Conservation (phyloP, 805 yeast species). For the Ogataea methanolica region DNA sequence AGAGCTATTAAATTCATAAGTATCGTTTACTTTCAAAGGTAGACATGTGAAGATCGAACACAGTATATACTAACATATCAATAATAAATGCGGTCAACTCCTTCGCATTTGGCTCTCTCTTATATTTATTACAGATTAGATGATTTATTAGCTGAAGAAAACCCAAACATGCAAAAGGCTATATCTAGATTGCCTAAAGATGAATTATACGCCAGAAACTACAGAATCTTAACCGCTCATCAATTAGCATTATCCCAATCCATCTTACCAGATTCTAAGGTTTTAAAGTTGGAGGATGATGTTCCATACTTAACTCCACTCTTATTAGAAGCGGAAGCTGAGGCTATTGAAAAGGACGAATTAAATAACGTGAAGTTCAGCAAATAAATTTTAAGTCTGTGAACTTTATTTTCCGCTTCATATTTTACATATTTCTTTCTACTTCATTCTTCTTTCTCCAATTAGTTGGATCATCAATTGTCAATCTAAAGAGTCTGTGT, state of each 20-base stretch:
- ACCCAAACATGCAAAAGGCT: conserved; percentile 81
- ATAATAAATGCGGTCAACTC: no score
- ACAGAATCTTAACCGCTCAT: conserved; percentile 87
- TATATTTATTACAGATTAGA: conserved; percentile 50
- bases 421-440: background rate
- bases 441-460: background rate
- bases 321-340: conserved; percentile 92
- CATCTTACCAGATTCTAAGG: conserved; percentile 75
- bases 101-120: background rate
- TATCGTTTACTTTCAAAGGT: background rate
- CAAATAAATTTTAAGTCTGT: background rate
- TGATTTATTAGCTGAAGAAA: conserved; percentile 86
- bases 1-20: no score
- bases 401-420: background rate
- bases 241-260: conserved; percentile 83
- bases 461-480: no score
- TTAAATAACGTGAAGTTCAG: conserved; percentile 63
- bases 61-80: conserved; percentile 8
- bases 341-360: conserved; percentile 79
- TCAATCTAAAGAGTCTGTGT: no score
- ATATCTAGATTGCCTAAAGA: conserved; percentile 79
- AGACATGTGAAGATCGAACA: background rate
- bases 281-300: conserved; percentile 76
- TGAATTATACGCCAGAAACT: conserved; percentile 86
- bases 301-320: conserved; percentile 80